Conservation (phyloP, 75 land plant genomes). For the Picea sitchensis region DNA sequence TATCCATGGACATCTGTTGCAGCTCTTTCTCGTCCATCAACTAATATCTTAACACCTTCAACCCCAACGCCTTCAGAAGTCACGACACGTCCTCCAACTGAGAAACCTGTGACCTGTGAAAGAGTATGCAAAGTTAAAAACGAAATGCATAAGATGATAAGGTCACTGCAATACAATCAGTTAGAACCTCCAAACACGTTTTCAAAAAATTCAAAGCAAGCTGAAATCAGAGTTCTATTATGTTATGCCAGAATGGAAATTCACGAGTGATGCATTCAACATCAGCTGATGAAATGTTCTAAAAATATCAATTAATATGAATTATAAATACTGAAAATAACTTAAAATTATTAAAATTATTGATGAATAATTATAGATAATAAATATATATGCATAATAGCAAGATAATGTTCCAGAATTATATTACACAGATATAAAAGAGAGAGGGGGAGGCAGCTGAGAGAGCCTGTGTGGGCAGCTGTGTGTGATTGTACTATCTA, state of each 20-base stretch:
- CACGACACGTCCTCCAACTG: constrained; percentile 91
- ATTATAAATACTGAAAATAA: not conserved
- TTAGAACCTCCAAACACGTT: not conserved
- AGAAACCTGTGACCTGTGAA: constrained; percentile 92
- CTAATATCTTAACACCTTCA: constrained; percentile 60
- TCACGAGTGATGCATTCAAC: not conserved
- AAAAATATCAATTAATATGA: not conserved
- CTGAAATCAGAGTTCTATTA: not conserved
- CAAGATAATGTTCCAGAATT: not conserved
- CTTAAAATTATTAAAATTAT: not conserved
- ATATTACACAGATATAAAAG: not conserved
- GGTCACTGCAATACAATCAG: not conserved
- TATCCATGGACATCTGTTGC: constrained; percentile 68
- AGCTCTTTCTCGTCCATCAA: constrained; percentile 78
- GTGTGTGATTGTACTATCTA: too few species aligned
- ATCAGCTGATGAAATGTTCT: not conserved
- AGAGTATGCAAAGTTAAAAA: not conserved
- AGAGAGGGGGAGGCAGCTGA: too few species aligned
- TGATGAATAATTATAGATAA: not conserved
- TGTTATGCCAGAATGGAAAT: not conserved
- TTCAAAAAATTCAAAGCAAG: not conserved
- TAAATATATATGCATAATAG: not conserved
- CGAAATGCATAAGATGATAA: not conserved
- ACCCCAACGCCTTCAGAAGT: constrained; percentile 74
- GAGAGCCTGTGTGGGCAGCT: too few species aligned